Evolutionary conservation across 179 eudicot genomes (phyloP), one percentile per base, ranked within the genome.

Genomic region (Kewa caespitosa): DNA sequence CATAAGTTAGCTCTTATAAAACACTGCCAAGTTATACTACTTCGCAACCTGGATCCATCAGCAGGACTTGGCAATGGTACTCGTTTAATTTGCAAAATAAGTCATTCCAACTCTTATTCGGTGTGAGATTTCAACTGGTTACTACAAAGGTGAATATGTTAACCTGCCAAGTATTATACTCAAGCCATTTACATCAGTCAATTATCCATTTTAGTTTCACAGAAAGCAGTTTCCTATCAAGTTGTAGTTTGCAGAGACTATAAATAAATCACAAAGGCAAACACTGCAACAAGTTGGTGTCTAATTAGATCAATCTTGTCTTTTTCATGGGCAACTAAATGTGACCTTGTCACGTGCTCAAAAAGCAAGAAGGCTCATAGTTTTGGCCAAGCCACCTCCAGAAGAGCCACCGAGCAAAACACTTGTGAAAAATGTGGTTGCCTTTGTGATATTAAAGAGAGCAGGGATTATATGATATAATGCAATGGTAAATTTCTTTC

Each of bases 31-130:
- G 41, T 65, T 15, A 65, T 65, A 36, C 38, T 65, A 0, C 25
- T 65, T 15, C 69, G 69, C 13, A 65, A 36, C n/a, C n/a, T 65
- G 33, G 41, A 65, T 65, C 69, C 69, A 31, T 31, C 69, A 30
- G 3, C 15, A 2, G 25, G 41, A 6, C 33, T 65, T 25, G 33
- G 69, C 38, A 65, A 65, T 17, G 42, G 69, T 25, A 65, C 41
- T 18, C 30, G 69, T 18, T 65, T 65, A 33, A 3, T 36, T 17
- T 33, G 38, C 17, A 36, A 65, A 65, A 33, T n/a, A 65, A 18
- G 8, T 65, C n/a, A 4, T 6, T 3, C 37, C 15, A 13, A 65
- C 33, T 7, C 4, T 65, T 7, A 30, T 65, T 12, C 41, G 33
- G 8, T 33, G 41, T 32, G 25, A 36, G 36, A 65, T 65, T 32